Evolutionary conservation across 2,329 filamentous ascomycete genomes (phyloP).

Genomic region (Pseudogymnoascus sp.): DNA sequence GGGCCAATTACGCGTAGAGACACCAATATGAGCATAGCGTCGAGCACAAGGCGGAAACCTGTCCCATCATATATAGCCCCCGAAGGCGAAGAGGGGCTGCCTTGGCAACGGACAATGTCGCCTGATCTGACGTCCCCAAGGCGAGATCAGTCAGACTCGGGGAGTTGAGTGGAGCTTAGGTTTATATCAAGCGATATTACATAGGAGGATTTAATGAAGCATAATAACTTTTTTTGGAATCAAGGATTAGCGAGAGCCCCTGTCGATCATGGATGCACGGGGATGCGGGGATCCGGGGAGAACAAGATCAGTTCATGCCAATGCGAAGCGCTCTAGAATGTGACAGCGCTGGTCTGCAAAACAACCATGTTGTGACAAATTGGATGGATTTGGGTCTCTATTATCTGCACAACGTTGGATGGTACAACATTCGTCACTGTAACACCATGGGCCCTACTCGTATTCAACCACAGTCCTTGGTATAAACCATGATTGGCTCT

Average conservation of each 20-base stretch:
- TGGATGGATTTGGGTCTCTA: not conserved
- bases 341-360: not conserved
- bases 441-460: not conserved
- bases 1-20: not conserved
- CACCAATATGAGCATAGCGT: not conserved
- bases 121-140: not conserved
- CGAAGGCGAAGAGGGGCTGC: not conserved
- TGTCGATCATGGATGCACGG: not conserved
- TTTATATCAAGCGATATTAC: not conserved
- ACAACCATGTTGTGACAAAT: not conserved
- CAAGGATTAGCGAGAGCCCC: not conserved
- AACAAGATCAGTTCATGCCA: not conserved
- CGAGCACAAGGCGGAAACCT: not conserved
- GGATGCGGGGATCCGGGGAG: not conserved
- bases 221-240: not conserved
- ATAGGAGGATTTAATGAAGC: not conserved
- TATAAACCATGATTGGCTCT: not conserved
- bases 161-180: not conserved
- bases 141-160: not conserved
- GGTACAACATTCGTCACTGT: not conserved
- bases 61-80: not conserved
- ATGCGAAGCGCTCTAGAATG: not conserved
- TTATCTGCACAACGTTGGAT: not conserved
- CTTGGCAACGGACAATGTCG: not conserved
- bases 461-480: not conserved